Base-by-base conservation (phyloP, 805 yeast species). In the Priceomyces carsonii region DNA sequence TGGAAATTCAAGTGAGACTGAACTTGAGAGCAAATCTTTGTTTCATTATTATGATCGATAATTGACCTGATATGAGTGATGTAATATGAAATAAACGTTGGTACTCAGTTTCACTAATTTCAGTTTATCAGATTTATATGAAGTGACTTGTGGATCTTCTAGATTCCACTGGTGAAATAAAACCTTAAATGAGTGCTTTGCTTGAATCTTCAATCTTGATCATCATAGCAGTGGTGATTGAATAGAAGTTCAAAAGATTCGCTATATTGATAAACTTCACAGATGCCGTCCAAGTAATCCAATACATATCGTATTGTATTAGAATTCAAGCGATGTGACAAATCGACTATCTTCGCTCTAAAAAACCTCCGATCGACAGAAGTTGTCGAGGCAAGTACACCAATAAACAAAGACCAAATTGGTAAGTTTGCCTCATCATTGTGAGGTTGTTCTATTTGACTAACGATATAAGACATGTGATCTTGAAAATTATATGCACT, bases 401-500 rank as follows among this genome's bases (percentile, higher is more conserved):
- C 36, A 25, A 33, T 27, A 18, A 33, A 15, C n/a, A 33, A 27
- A 2, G 36, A 18, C 20, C 34, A 33, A 8, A 18, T 19, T 2
- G 36, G 36, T 10, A 33, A 26, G 13, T 26, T 33, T 14, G 25
- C 18, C n/a, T 26, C 25, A 6, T 26, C 23, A 26, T 33, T 26
- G 20, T 25, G 27, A n/a, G 36, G 31, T 6, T 18, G 17, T 4
- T 33, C 26, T 5, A 33, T 33, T n/a, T 33, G 31, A 9, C n/a
- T 12, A 5, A 33, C 19, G 21, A 33, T 26, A 4, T 13, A 10
- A 18, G 26, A n/a, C 4, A 33, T 14, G 13, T 33, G 21, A 3
- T 18, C 4, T 19, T 33, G 36, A 9, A 33, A 26, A 26, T 33
- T 18, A 8, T 18, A 14, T 4, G 30, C 36, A 18, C 20, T 26